A percentile compares a stretch with the other conserved stretches of the same genome.
Conservation (phyloP, 1,284 basidiomycete genomes). For the Malassezia slooffiae region DNA sequence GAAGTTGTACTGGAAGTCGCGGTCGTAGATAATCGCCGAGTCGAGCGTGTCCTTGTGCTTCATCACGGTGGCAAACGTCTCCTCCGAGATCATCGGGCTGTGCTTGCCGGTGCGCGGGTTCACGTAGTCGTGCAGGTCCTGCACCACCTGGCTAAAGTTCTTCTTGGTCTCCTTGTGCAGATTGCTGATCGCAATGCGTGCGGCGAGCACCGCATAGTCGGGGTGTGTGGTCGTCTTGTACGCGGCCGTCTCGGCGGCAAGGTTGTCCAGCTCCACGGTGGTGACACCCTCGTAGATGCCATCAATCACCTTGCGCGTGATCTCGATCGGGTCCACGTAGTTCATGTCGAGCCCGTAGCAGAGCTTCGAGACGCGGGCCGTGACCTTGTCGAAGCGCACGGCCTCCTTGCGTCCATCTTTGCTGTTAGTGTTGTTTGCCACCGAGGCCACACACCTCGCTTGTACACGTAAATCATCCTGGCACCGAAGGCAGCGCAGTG, state of each 20-base stretch:
- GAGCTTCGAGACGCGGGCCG: conserved; percentile 77
- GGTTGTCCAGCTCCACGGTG: conserved; percentile 80
- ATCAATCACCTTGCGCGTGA: conserved; percentile 56
- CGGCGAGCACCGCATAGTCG: conserved; percentile 95
- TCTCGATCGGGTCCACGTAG: conserved; percentile 86
- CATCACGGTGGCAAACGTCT: conserved; percentile 72
- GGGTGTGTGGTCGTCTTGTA: conserved; percentile 87
- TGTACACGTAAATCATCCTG: conserved; percentile 44
- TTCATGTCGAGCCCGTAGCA: conserved; percentile 91
- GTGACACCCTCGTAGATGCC: conserved; percentile 94
- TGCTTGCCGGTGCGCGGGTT: conserved; percentile 80
- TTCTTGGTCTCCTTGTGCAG: conserved; percentile 99
- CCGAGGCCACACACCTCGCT: conserved; percentile 29
- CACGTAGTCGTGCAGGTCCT: conserved; percentile 83
- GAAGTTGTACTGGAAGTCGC: conserved; percentile 78
- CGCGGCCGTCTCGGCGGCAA: conserved; percentile 80
- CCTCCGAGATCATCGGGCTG: conserved; percentile 83
- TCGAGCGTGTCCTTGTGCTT: conserved; percentile 74
- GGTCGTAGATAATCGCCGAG: conserved; percentile 91
- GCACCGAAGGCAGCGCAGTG: too few relatives aligned
- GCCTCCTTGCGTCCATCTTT: conserved; percentile 43
- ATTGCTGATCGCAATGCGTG: conserved; percentile 96
- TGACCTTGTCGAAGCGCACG: conserved; percentile 47
- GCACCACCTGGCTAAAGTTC: conserved; percentile 81
- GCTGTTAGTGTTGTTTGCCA: conserved; percentile 2